Base-by-base conservation (phyloP, 2,329 filamentous ascomycete species). In the Fusarium concolor region DNA sequence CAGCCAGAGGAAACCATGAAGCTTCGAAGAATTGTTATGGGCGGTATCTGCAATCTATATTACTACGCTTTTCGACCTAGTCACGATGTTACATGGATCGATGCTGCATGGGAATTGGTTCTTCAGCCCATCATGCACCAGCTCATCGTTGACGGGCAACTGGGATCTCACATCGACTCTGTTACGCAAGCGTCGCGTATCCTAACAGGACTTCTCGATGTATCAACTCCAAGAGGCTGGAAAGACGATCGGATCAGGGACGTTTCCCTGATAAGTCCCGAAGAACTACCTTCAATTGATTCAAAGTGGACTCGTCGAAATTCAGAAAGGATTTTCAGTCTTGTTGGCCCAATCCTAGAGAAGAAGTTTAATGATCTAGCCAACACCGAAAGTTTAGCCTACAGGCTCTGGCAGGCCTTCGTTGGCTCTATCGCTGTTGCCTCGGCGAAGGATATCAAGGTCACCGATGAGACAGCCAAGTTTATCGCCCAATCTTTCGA, bases 221-320 rank as follows among this genome's bases (percentile, higher is more conserved):
- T 83, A 38, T 86, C 81, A 61, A 82, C 84, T 11, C 79, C 83
- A 46, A 79, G 89, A 63, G 78, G 90, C 6, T 98, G 94, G 93
- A 90, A 87, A 54, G 89, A 92, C 68, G 89, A 92, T 65, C 89
- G 90, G 51, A 90, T 92, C 11, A 83, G 89, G 60, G 87, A 91
- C 20, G 79, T 80, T 17, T 81, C 86, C 5, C 78, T 89, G 31
- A 80, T 89, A 53, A 86, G 83, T 51, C 84, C 90, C 0, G 87
- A 90, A n/a, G 93, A 97, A 62, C 82, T 99, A n/a, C 92, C 94
- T 8, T 83, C 90, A 9, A 82, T 98, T 9, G 94, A 98, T 73
- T 85, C 92, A 6, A 93, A 91, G 81, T 99, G 96, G 96, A 84
- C 96, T 14, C 88, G 95, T 53, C 90, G 87, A 60, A 93, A 92